phyloP scores from a whole-genome alignment of 2,329 filamentous ascomycete species.

The Sporothrix mexicana region DNA sequence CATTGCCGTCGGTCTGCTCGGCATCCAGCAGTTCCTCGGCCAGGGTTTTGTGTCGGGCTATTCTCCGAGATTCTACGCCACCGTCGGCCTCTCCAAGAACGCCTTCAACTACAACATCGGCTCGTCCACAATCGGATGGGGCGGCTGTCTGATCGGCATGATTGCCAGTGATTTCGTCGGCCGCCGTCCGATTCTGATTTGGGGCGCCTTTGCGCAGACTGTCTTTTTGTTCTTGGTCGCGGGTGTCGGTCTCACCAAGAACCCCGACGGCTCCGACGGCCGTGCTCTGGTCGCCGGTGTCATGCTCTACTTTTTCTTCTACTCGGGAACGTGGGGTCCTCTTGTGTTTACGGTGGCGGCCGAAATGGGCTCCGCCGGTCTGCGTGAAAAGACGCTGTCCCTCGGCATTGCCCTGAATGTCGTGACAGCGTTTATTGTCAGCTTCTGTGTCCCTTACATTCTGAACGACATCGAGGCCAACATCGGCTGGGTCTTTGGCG shows the following conservation, averaged over 20 bases:
- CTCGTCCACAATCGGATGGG: conserved; percentile 31
- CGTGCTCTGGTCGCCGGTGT: conserved; percentile 28
- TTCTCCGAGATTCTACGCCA: conserved; percentile 32
- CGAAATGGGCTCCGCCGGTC: conserved; percentile 24
- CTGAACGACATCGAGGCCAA: conserved; percentile 32
- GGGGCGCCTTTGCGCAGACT: conserved; percentile 27
- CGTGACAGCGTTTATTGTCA: conserved; percentile 27
- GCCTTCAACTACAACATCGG: conserved; percentile 34
- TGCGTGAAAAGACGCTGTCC: conserved; percentile 31
- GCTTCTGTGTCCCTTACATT: conserved; percentile 32
- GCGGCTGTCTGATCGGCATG: conserved; percentile 31
- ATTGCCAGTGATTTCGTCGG: conserved; percentile 31
- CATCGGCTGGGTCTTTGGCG: conserved; percentile 32
- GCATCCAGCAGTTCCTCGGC: conserved; percentile 32
- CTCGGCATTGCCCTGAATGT: conserved; percentile 32
- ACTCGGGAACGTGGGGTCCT: conserved; percentile 29
- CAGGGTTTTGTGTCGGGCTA: conserved; percentile 31
- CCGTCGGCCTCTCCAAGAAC: conserved; percentile 27
- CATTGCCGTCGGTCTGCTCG: conserved; percentile 31
- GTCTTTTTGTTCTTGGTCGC: conserved; percentile 29
- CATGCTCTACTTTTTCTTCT: conserved; percentile 32
- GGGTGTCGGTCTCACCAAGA: conserved; percentile 27
- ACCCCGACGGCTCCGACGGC: conserved; percentile 18
- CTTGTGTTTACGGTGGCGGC: conserved; percentile 24
- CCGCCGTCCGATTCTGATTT: conserved; percentile 24